phyloP scores from a whole-genome alignment of 768 basidiomycete species.

The Panaeolus cyanescens region DNA sequence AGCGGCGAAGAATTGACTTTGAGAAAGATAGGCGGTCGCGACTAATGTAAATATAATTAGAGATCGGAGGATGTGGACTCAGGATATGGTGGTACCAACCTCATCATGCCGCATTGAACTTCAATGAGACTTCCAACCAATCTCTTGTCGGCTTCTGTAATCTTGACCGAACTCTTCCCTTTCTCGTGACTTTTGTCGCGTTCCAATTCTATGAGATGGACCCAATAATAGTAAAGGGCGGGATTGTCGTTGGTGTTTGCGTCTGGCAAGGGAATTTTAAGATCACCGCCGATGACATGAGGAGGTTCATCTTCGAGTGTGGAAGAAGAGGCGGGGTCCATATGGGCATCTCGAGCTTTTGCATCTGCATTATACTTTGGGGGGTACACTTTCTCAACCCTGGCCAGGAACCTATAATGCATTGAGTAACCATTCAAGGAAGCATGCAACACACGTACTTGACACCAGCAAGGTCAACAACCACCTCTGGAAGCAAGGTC shows the following conservation, averaged over 20 bases:
- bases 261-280: slow-evolving; percentile 74
- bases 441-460: slow-evolving; percentile 53
- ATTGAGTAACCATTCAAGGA: background rate
- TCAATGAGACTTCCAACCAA: slow-evolving; percentile 82
- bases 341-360: slow-evolving; percentile 51
- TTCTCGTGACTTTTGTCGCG: slow-evolving; percentile 69
- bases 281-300: slow-evolving; percentile 79
- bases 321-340: slow-evolving; percentile 46
- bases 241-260: slow-evolving; percentile 77
- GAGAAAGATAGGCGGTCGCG: slow-evolving; percentile 96
- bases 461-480: slow-evolving; percentile 85
- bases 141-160: slow-evolving; percentile 54
- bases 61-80: slow-evolving; percentile 1
- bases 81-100: slow-evolving; percentile 44
- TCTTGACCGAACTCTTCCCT: slow-evolving; percentile 54
- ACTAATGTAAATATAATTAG: slow-evolving; percentile 39
- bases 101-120: slow-evolving; percentile 78
- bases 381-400: slow-evolving; percentile 76
- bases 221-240: slow-evolving; percentile 81
- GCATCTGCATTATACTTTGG: slow-evolving; percentile 53
- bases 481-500: slow-evolving; percentile 60
- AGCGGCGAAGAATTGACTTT: slow-evolving; percentile 94
- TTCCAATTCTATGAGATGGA: slow-evolving; percentile 80
- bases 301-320: slow-evolving; percentile 49
- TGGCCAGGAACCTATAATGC: slow-evolving; percentile 71